A percentile compares a stretch with the other conserved stretches of the same genome.
Evolutionary conservation across 768 basidiomycete species (phyloP).

Genomic region (Tulasnella sp.): DNA sequence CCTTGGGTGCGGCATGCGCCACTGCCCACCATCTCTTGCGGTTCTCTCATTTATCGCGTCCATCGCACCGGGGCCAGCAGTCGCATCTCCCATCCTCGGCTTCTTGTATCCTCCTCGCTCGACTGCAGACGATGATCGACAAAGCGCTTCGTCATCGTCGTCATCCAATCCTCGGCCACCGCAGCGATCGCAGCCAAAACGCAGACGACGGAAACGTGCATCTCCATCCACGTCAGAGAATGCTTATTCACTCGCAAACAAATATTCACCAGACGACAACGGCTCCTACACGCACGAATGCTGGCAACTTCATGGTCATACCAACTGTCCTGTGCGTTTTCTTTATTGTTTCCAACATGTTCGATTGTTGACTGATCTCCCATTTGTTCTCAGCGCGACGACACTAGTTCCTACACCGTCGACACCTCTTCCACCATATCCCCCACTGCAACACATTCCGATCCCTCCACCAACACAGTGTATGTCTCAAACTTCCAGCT

Average conservation of each 20-base stretch:
- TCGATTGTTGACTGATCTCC: background rate
- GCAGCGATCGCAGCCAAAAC: too few species aligned
- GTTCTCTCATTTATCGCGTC: too few species aligned
- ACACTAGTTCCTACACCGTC: too few species aligned
- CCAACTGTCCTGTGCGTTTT: constrained; percentile 11
- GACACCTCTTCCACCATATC: background rate
- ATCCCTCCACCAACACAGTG: background rate
- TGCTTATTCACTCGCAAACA: background rate
- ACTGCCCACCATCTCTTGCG: too few species aligned
- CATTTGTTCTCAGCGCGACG: background rate
- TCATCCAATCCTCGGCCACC: too few species aligned
- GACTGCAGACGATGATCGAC: too few species aligned
- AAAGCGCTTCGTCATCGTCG: too few species aligned
- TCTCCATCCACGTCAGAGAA: background rate
- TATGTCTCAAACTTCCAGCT: constrained; percentile 3
- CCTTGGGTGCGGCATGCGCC: too few species aligned
- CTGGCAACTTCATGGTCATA: constrained; percentile 7
- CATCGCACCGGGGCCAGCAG: too few species aligned
- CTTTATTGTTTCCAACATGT: background rate
- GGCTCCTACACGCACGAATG: background rate
- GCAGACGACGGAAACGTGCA: background rate
- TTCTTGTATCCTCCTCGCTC: too few species aligned
- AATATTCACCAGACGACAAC: background rate
- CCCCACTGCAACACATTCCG: background rate
- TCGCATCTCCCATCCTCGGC: too few species aligned